Conservation (phyloP, 805 yeast genomes). For the Nakazawaea ernobii region DNA sequence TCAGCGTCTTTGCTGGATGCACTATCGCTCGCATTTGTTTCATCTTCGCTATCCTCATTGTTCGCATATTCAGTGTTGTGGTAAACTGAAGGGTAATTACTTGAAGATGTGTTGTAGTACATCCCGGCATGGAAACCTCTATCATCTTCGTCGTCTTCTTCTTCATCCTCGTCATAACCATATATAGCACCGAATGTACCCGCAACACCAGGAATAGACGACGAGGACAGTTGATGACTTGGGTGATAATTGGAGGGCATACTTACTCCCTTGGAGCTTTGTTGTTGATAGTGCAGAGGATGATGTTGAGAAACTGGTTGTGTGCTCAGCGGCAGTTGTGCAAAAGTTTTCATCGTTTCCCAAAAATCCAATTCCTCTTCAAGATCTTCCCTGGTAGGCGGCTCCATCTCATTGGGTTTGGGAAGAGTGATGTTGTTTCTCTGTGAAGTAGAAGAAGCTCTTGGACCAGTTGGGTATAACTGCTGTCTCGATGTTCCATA, state of each 20-base stretch:
- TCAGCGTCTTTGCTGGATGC: slow-evolving; percentile 5
- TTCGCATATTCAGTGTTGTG: neutral
- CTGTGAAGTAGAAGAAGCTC: neutral
- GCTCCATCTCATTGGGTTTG: slow-evolving; percentile 11
- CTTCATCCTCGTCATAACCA: slow-evolving; percentile 13
- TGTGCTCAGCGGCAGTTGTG: slow-evolving; percentile 23
- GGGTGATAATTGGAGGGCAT: slow-evolving; percentile 8
- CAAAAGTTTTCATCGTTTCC: slow-evolving; percentile 60
- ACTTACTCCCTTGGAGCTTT: neutral
- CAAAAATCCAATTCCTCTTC: slow-evolving; percentile 68
- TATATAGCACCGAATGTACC: slow-evolving; percentile 14
- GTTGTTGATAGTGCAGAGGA: slow-evolving; percentile 7
- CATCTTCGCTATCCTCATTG: slow-evolving; percentile 1
- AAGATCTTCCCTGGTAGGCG: slow-evolving; percentile 30
- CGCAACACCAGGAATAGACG: slow-evolving; percentile 2
- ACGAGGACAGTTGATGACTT: slow-evolving; percentile 3
- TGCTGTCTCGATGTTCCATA: slow-evolving; percentile 9
- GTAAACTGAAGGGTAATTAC: neutral
- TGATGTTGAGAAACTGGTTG: slow-evolving; percentile 9
- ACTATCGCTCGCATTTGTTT: neutral
- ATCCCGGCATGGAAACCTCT: slow-evolving; percentile 17
- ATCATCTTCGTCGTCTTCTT: slow-evolving; percentile 24
- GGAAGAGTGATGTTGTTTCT: neutral
- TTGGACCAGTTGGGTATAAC: neutral
- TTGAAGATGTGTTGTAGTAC: neutral